Percentiles rank a stretch among this genome's conserved stretches.
phyloP scores from a whole-genome alignment of 176 grass and related monocot genomes.

The Phyllostachys edulis region DNA sequence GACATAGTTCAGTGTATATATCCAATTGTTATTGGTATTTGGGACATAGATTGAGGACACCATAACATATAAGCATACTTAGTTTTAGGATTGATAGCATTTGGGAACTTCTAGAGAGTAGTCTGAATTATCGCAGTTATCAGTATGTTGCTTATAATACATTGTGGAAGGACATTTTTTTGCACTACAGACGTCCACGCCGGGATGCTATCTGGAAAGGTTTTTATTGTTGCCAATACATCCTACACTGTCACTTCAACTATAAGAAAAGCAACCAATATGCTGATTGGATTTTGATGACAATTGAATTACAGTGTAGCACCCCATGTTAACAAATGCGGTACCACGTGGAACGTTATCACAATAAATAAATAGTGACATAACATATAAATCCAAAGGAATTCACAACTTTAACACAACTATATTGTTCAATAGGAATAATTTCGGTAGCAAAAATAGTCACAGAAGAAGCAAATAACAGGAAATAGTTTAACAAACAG shows the following conservation, averaged over 20 bases:
- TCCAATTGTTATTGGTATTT: neutral
- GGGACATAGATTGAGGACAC: neutral
- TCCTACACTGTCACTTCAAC: neutral
- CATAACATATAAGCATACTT: neutral
- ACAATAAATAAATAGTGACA: no score
- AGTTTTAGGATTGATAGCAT: neutral
- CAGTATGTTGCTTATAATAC: neutral
- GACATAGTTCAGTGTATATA: neutral
- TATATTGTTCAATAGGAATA: no score
- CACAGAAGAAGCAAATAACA: no score
- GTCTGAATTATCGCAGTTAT: neutral
- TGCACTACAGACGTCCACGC: neutral
- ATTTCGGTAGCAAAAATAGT: no score
- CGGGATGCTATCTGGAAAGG: neutral
- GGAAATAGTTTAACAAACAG: no score
- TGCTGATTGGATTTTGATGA: neutral
- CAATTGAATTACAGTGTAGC: neutral
- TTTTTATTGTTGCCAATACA: neutral
- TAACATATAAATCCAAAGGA: no score
- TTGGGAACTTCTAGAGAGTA: neutral
- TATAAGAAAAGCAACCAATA: neutral
- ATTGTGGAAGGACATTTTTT: neutral
- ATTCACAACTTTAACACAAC: no score
- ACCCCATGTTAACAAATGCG: no score
- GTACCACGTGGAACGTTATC: no score